Evolutionary conservation across 805 yeast species (phyloP), one percentile per base, ranked within the genome.

Genomic region (Helenozyma rhizophorensis): DNA sequence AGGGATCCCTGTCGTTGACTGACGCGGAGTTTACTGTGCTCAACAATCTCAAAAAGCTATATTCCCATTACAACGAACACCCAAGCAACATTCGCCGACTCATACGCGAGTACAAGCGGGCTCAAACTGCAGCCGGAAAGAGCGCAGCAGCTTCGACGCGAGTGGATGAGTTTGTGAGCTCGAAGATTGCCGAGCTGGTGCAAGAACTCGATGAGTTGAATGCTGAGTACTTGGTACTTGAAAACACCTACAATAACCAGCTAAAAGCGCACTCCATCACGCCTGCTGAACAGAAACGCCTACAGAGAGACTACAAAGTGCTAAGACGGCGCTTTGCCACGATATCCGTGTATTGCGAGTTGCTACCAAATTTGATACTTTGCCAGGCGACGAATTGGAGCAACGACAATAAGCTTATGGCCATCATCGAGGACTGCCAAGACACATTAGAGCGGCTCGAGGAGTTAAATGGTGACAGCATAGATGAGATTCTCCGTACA

Each of bases 371-470:
- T 17, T 44, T 63, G n/a, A 47, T 64, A 6, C 43, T 54, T 19
- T 54, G 60, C 30, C 48, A 57, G 18, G 64, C 69, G 2, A 35
- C 54, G 4, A 56, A 63, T 41, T 65, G 71, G 71, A 58, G 50
- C 37, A 45, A 50, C 12, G 64, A 64, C 34, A 45, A 50, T 21
- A 33, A 47, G 6, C 45, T 63, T 21, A 38, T 42, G 18, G 45
- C 42, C 2, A 50, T 62, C 2, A 51, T 65, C 15, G 36, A 48
- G 12, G 55, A 54, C 18, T 54, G 65, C 34, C 60, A 53, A 32
- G 44, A 42, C 2, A 29, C 54, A 6, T 33, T 50, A 8, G 50
- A 50, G 22, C 34, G 40, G 35, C 27, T 56, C 14, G 45, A 40
- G 14, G 36, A 40, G 23, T n/a, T n/a, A n/a, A n/a, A n/a, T n/a